These are phyloP conservation scores for Zymoseptoria tritici DNA, from an alignment of 2,329 filamentous ascomycete species.

Conservation along the genomic window DNA sequence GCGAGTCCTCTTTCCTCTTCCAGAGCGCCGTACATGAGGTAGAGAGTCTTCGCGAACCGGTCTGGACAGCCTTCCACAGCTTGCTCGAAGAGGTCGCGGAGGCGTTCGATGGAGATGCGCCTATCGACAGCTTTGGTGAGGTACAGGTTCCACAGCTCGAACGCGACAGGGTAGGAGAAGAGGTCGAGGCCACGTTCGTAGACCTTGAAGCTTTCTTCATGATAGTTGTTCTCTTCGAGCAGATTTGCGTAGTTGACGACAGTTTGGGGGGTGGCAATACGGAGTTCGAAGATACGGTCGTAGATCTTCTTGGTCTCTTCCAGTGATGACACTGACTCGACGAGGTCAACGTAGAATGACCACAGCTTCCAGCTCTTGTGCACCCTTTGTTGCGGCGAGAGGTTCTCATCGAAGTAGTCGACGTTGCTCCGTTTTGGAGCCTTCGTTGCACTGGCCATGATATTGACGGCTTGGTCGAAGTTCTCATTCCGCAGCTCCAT, in stretches of 20 bases:
- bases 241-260: slow-evolving; percentile 98
- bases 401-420: slow-evolving; percentile 95
- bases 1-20: slow-evolving; percentile 94
- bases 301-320: slow-evolving; percentile 93
- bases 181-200: slow-evolving; percentile 94
- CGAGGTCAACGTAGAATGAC: slow-evolving; percentile 98
- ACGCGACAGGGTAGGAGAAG: slow-evolving; percentile 97
- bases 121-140: slow-evolving; percentile 94
- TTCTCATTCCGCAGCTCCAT: slow-evolving; percentile 95
- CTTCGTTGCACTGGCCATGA: slow-evolving; percentile 96
- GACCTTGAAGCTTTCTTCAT: slow-evolving; percentile 93
- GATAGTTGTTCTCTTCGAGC: slow-evolving; percentile 89
- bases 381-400: slow-evolving; percentile 90
- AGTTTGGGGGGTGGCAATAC: slow-evolving; percentile 95
- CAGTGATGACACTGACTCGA: slow-evolving; percentile 84
- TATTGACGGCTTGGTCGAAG: slow-evolving; percentile 85
- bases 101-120: slow-evolving; percentile 87
- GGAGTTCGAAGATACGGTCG: slow-evolving; percentile 94
- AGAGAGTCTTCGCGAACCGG: slow-evolving; percentile 91
- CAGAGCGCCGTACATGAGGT: slow-evolving; percentile 95
- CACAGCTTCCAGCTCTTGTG: slow-evolving; percentile 99
- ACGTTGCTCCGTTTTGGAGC: slow-evolving; percentile 96
- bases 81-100: slow-evolving; percentile 94
- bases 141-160: slow-evolving; percentile 97
- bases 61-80: slow-evolving; percentile 90